Conservation (phyloP, 202 grass and related monocot species). For the Musa balbisiana region DNA sequence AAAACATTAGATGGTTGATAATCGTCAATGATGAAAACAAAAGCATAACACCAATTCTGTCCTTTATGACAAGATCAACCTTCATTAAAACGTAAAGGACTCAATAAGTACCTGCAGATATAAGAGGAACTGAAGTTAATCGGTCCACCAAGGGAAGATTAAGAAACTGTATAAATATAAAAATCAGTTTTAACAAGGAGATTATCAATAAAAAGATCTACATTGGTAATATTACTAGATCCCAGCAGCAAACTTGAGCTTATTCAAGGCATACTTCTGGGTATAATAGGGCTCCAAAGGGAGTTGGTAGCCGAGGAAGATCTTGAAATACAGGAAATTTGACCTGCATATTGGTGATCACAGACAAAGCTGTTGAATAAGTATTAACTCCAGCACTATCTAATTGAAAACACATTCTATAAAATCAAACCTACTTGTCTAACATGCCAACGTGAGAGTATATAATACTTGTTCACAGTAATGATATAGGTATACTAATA, state of each 20-base stretch:
- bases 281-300: slow-evolving; percentile 60
- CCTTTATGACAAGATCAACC: neutral
- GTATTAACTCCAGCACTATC: neutral
- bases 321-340: slow-evolving; percentile 66
- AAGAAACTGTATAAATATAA: slow-evolving; percentile 43
- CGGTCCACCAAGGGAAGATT: slow-evolving; percentile 70
- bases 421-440: neutral
- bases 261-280: slow-evolving; percentile 44
- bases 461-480: neutral
- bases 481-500: neutral
- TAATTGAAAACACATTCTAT: neutral
- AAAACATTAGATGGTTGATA: slow-evolving; percentile 30
- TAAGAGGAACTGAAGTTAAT: slow-evolving; percentile 71
- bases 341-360: slow-evolving; percentile 40
- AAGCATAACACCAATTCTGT: too few species aligned
- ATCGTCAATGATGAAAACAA: slow-evolving; percentile 18
- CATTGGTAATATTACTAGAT: neutral
- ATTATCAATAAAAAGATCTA: slow-evolving; percentile 14
- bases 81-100: neutral
- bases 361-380: neutral
- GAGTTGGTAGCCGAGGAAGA: slow-evolving; percentile 57
- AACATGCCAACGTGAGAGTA: neutral
- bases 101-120: slow-evolving; percentile 52
- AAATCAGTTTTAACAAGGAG: neutral
- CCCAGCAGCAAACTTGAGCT: slow-evolving; percentile 3